Conservation (phyloP, 2,329 filamentous ascomycete genomes). For the Samsoniella hepiali region DNA sequence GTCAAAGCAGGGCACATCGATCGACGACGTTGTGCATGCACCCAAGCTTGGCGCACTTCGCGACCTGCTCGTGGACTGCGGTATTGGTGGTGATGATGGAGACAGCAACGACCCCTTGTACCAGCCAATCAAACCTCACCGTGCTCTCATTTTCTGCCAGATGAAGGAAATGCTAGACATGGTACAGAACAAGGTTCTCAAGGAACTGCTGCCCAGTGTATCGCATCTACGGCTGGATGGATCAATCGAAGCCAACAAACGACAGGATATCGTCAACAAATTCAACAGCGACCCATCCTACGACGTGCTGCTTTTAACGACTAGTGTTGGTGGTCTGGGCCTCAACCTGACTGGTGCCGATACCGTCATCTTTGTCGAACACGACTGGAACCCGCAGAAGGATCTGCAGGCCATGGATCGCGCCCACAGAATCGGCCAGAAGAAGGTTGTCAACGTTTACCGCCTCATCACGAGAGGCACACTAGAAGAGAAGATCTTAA, state of each 20-base stretch:
- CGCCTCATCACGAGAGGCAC: constrained; percentile 94
- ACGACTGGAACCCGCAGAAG: constrained; percentile 99
- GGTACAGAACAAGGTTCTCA: constrained; percentile 90
- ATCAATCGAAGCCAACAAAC: constrained; percentile 84
- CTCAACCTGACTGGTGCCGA: constrained; percentile 95
- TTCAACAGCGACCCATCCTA: constrained; percentile 98
- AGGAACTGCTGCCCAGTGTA: constrained; percentile 85
- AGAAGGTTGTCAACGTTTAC: constrained; percentile 99
- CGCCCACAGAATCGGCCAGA: constrained; percentile 95
- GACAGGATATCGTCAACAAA: constrained; percentile 97
- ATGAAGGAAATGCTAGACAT: constrained; percentile 99
- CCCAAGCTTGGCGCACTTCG: constrained; percentile 88
- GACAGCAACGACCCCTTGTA: constrained; percentile 58
- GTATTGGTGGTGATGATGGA: constrained; percentile 77
- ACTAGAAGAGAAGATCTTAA: constrained; percentile 96
- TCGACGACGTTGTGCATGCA: constrained; percentile 83
- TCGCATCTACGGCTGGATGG: constrained; percentile 94
- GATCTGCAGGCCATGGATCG: constrained; percentile 99
- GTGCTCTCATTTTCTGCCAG: constrained; percentile 95
- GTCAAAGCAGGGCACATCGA: constrained; percentile 70
- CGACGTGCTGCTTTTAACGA: constrained; percentile 89
- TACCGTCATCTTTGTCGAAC: constrained; percentile 98
- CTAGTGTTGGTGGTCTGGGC: constrained; percentile 89
- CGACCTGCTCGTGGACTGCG: constrained; percentile 95
- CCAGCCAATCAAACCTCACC: constrained; percentile 90